Base-by-base conservation (phyloP, 2,329 filamentous ascomycete genomes). In the Cytospora chrysosperma region DNA sequence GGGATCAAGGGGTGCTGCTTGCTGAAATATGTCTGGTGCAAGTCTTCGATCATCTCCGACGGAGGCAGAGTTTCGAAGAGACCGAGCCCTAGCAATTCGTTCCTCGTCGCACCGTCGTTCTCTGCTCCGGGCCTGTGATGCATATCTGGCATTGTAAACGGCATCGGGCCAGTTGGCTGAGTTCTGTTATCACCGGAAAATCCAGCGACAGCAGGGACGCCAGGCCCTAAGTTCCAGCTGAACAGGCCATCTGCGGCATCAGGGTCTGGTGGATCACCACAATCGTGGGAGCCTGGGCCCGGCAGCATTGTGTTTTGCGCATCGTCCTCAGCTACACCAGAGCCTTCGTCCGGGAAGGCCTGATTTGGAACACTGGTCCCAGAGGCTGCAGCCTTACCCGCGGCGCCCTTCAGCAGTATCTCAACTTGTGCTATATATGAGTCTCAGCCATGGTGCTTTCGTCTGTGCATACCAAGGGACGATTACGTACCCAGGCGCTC, bases 31-130 rank as follows among this genome's bases (percentile, higher is more conserved):
- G 88, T 80, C 57, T 84, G 79, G 70, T 93, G 88, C 90, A 97
- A 76, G 66, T 95, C 91, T 72, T 96, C 89, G 70, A 95, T 89
- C 56, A 94, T 83, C 66, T 95, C 88, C 66, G 88, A 85, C 1
- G 88, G 85, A 0, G 94, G 94, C 17, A 96, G 76, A 19, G 91
- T 83, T 74, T 97, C 94, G 59, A 93, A 90, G 68, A 96, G 78
- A 15, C 93, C 93, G 37, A 97, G 77, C 13, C 87, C 87, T 64
- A 97, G 88, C 77, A 97, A 82, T 71, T 93, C 86, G 81, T 86
- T 86, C 8, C 81, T 51, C 4, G 64, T 43, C 19, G 64, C 49
- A 21, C 60, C 61, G 1, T 56, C 60, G 15, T 53, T 28, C 21
- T 60, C 56, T 56, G 53, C 37, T 50, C 61, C 30, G 28, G 57